A percentile compares a stretch with the other conserved stretches of the same genome.
phyloP scores from a whole-genome alignment of 2,329 filamentous ascomycete species.

The Lachnellula willkommii region DNA sequence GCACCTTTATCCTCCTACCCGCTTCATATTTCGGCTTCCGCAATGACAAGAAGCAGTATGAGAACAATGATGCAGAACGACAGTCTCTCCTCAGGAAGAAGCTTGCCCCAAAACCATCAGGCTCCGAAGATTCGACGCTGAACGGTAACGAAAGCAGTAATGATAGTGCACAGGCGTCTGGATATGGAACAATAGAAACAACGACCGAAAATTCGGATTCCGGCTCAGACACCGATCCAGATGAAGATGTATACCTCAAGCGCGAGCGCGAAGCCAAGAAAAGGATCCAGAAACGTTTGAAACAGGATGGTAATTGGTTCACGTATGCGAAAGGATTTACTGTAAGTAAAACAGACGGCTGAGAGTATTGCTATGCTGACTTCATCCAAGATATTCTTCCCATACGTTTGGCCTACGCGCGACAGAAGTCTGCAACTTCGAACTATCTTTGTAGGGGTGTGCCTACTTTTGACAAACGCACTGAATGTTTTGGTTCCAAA shows the following conservation, averaged over 20 bases:
- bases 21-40: constrained; percentile 31
- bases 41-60: constrained; percentile 27
- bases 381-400: constrained; percentile 58
- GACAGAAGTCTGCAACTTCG: constrained; percentile 62
- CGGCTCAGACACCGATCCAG: constrained; percentile 17
- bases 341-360: constrained; percentile 31
- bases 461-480: constrained; percentile 64
- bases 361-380: constrained; percentile 7
- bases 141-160: constrained; percentile 21
- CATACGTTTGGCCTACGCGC: constrained; percentile 71
- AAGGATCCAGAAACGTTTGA: constrained; percentile 62
- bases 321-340: constrained; percentile 70
- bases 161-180: neutral
- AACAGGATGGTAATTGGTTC: constrained; percentile 71
- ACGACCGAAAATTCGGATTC: constrained; percentile 17
- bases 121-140: constrained; percentile 18
- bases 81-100: constrained; percentile 51
- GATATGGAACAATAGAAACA: constrained; percentile 12
- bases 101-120: constrained; percentile 29
- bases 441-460: constrained; percentile 59
- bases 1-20: constrained; percentile 32
- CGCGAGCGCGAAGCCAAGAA: constrained; percentile 49
- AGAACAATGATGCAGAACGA: constrained; percentile 48
- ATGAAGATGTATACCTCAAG: constrained; percentile 51
- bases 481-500: constrained; percentile 75